Evolutionary conservation across 768 basidiomycete species (phyloP).

Genomic region (Tephrocybe sp.): DNA sequence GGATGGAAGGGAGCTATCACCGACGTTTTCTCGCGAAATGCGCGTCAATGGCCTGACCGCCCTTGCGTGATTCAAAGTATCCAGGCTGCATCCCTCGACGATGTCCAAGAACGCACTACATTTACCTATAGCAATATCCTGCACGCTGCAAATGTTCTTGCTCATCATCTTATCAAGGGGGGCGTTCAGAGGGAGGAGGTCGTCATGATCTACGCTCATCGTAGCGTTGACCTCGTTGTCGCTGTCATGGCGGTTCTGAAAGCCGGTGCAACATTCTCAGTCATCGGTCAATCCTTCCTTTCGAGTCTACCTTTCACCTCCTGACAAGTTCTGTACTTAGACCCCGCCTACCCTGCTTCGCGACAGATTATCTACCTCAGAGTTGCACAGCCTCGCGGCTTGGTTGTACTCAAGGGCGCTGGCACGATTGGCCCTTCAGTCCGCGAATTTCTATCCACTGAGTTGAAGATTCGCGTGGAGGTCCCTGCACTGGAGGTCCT

Average conservation of each 20-base stretch:
- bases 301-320: background rate
- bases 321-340: constrained; percentile 34
- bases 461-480: constrained; percentile 84
- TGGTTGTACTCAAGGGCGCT: constrained; percentile 89
- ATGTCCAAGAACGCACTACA: constrained; percentile 48
- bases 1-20: constrained; percentile 97
- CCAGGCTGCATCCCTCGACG: constrained; percentile 35
- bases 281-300: constrained; percentile 68
- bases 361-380: constrained; percentile 91
- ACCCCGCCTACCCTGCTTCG: constrained; percentile 94
- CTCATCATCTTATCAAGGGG: constrained; percentile 82
- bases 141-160: constrained; percentile 82
- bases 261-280: constrained; percentile 94
- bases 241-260: constrained; percentile 97
- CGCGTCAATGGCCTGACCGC: constrained; percentile 72
- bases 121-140: constrained; percentile 84
- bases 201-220: constrained; percentile 96
- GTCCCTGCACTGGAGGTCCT: constrained; percentile 85
- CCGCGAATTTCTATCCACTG: constrained; percentile 73
- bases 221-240: constrained; percentile 94
- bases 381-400: constrained; percentile 88
- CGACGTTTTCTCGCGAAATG: constrained; percentile 90
- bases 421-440: constrained; percentile 79
- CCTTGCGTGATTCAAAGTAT: constrained; percentile 86
- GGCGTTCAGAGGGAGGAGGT: constrained; percentile 93